These are phyloP conservation scores for Alternaria solani DNA, from an alignment of 2,329 filamentous ascomycete species.

Conservation along the genomic window DNA sequence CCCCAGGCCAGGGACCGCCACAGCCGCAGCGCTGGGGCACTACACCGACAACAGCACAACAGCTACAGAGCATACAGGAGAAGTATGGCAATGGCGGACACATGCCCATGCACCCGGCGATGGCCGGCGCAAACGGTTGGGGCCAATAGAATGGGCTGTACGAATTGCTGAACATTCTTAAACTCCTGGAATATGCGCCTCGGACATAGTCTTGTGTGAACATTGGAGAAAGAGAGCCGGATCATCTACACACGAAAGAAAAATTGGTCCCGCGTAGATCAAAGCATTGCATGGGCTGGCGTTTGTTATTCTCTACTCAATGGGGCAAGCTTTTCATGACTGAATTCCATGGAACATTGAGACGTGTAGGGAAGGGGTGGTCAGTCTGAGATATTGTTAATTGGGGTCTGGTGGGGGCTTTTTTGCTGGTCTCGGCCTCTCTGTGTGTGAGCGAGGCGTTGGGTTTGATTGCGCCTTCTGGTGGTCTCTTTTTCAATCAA, in stretches of 20 bases:
- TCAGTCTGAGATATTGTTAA: not conserved
- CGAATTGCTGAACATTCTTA: not conserved
- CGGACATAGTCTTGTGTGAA: not conserved
- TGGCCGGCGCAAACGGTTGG: slow-evolving; percentile 15
- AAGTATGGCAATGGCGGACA: slow-evolving; percentile 35
- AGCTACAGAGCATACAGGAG: slow-evolving; percentile 43
- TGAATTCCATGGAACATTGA: not conserved
- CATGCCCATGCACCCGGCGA: slow-evolving; percentile 11
- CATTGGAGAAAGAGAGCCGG: not conserved
- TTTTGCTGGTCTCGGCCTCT: not conserved
- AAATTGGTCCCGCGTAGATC: not conserved
- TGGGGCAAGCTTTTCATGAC: not conserved
- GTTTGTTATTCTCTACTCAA: slow-evolving; percentile 9
- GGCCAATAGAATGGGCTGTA: slow-evolving; percentile 3
- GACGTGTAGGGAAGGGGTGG: not conserved
- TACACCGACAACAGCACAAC: slow-evolving; percentile 37
- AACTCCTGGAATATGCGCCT: not conserved
- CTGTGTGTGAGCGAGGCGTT: slow-evolving; percentile 3
- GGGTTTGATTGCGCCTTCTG: not conserved
- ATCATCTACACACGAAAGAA: not conserved
- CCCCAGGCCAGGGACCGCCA: slow-evolving; percentile 16
- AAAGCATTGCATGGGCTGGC: slow-evolving; percentile 8
- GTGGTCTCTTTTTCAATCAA: not conserved
- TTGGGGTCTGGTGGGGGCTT: not conserved
- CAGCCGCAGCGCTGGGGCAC: slow-evolving; percentile 37